phyloP scores from a whole-genome alignment of 2,329 filamentous ascomycete species.

The Claviceps cyperi region DNA sequence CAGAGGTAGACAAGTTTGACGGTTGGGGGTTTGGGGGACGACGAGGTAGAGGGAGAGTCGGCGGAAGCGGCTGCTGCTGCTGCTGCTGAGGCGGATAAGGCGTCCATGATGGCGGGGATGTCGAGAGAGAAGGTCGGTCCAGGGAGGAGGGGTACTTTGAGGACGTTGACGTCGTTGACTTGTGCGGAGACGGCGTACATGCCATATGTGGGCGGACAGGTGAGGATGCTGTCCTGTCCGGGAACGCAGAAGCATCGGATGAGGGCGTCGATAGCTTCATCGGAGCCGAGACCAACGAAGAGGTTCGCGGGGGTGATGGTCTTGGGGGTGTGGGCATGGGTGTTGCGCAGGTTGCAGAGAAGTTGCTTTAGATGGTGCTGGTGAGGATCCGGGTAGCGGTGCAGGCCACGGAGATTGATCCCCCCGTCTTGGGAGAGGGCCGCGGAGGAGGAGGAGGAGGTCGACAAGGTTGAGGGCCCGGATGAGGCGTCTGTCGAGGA shows the following conservation, averaged over 20 bases:
- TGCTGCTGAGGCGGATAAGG: slow-evolving; percentile 33
- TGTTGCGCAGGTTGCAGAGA: slow-evolving; percentile 78
- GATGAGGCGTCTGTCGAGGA: slow-evolving; percentile 27
- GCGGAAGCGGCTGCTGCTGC: neutral
- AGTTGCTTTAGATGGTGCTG: slow-evolving; percentile 74
- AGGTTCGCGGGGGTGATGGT: slow-evolving; percentile 66
- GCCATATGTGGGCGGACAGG: slow-evolving; percentile 92
- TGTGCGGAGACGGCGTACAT: slow-evolving; percentile 95
- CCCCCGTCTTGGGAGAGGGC: slow-evolving; percentile 18
- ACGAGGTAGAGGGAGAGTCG: too few species aligned
- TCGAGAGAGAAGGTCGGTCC: slow-evolving; percentile 63
- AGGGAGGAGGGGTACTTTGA: slow-evolving; percentile 68
- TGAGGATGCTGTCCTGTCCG: slow-evolving; percentile 76
- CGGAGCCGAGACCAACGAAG: slow-evolving; percentile 89
- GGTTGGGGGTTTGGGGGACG: too few species aligned
- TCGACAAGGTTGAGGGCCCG: slow-evolving; percentile 52
- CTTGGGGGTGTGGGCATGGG: slow-evolving; percentile 62
- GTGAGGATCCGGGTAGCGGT: slow-evolving; percentile 95
- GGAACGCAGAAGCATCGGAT: slow-evolving; percentile 87
- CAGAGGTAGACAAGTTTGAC: slow-evolving; percentile 78
- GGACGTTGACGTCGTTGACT: slow-evolving; percentile 78
- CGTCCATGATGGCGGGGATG: slow-evolving; percentile 49
- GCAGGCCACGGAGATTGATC: slow-evolving; percentile 63
- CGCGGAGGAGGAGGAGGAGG: slow-evolving; percentile 21
- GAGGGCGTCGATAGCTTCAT: slow-evolving; percentile 92